Base-by-base conservation (phyloP, 495 filamentous ascomycete species). In the Penicillium nucicola region DNA sequence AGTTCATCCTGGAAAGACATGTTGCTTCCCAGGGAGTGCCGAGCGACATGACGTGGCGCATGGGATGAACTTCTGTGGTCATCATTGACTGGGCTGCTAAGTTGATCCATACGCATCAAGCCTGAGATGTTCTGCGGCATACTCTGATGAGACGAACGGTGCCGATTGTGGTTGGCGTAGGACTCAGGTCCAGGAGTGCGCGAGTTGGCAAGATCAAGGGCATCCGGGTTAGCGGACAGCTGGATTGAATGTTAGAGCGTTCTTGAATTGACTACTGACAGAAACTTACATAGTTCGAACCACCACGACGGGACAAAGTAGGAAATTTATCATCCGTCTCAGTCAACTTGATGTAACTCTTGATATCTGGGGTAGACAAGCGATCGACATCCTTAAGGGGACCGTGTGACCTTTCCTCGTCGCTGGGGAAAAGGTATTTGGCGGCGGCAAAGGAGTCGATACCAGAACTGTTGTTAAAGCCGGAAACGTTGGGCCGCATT, bases 321-420 rank as follows among this genome's bases (percentile, higher is more conserved):
- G 92, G 89, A 66, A 96, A 98, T 53, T 84, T 84, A 63, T 92
- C 85, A 65, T 92, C 87, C 42, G 82, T 78, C 40, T 84, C 79
- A 37, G 86, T 87, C 76, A 93, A 82, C 56, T 82, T 77, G 36
- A 90, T 77, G 64, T 83, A 86, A 42, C 78, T 82, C 58, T 82
- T 90, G 53, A 82, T 78, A 37, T 84, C 80, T 5, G 82, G 77
- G 20, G 83, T 85, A 1, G 82, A 77, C 23, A 78, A 61, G 15
- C 73, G 64, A 49, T 78, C 74, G 22, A 79, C 67, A 45, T 78
- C 77, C 36, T 71, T 79, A 28, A 72, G 42, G 38, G 70, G 60
- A 23, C 68, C 31, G 34, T 70, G 58, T 22, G 64, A 62, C 45
- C 77, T 76, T 22, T 84, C 77, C 22, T 91, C 88, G 55, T 96